Percentiles rank a stretch among this genome's conserved stretches.
Conservation (phyloP, 345 rosid species). For the Cardamine resedifolia region DNA sequence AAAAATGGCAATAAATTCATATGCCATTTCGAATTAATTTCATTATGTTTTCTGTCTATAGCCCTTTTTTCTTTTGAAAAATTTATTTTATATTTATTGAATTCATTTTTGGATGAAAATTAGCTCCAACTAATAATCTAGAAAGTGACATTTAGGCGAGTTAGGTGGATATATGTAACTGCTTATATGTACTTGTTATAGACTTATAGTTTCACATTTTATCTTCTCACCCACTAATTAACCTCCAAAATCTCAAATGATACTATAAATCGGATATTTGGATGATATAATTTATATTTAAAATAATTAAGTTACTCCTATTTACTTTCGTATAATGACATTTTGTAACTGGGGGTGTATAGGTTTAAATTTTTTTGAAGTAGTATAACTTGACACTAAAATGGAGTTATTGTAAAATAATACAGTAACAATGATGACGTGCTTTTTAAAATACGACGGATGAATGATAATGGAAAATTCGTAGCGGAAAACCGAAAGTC, state of each 20-base stretch:
- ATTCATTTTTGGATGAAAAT: conserved; percentile 14
- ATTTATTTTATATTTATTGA: neutral
- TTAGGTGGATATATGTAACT: conserved; percentile 25
- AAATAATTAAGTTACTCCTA: too few relatives aligned
- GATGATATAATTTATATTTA: neutral
- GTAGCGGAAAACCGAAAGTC: conserved; percentile 6
- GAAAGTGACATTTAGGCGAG: conserved; percentile 20
- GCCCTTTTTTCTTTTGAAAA: neutral
- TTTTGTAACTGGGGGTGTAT: neutral
- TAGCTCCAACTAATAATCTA: conserved; percentile 12
- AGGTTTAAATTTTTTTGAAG: too few relatives aligned
- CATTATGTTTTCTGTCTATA: neutral
- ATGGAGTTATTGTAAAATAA: neutral
- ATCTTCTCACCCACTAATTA: conserved; percentile 25
- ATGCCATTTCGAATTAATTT: neutral
- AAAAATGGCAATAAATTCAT: conserved; percentile 1
- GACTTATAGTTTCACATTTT: conserved; percentile 14
- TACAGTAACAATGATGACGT: too few relatives aligned
- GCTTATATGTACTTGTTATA: conserved; percentile 22
- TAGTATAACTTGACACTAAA: neutral
- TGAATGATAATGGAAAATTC: neutral
- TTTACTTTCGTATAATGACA: neutral
- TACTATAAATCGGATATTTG: neutral
- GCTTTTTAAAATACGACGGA: too few relatives aligned
- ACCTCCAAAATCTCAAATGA: neutral